Evolutionary conservation across 345 rosid genomes (phyloP).

Genomic region (Erysimum cheiranthoides): DNA sequence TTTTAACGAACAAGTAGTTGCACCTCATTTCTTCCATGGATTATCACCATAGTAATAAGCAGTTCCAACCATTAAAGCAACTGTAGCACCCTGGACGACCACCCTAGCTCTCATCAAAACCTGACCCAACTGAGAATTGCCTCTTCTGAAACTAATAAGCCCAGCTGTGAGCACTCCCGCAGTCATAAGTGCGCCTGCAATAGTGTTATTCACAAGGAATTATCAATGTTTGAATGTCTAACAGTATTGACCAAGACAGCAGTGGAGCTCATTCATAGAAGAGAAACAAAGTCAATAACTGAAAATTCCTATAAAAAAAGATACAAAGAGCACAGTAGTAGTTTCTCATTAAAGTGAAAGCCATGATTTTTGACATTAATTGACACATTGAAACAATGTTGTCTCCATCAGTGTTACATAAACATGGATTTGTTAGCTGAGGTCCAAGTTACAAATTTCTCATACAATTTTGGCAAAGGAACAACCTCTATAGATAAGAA

Average conservation of each 20-base stretch:
- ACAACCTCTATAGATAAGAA: background rate
- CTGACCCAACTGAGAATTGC: slow-evolving; percentile 80
- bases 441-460: slow-evolving; percentile 9
- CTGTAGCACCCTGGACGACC: slow-evolving; percentile 85
- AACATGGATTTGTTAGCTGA: background rate
- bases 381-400: slow-evolving; percentile 1
- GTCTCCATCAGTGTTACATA: background rate
- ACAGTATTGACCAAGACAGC: background rate
- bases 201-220: slow-evolving; percentile 3
- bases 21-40: slow-evolving; percentile 70
- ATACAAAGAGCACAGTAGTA: background rate
- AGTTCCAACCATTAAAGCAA: slow-evolving; percentile 87
- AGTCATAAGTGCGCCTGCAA: slow-evolving; percentile 84
- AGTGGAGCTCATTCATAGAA: background rate
- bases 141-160: slow-evolving; percentile 78
- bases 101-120: slow-evolving; percentile 83
- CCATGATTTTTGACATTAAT: background rate
- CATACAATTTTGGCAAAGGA: background rate
- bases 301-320: background rate
- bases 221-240: slow-evolving; percentile 1
- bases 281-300: background rate
- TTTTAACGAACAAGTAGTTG: background rate
- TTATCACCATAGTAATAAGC: slow-evolving; percentile 87
- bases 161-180: slow-evolving; percentile 99
- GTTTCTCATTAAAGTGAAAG: slow-evolving; percentile 6